Evolutionary conservation across 2,329 filamentous ascomycete species (phyloP).

Genomic region (Diplodia corticola): DNA sequence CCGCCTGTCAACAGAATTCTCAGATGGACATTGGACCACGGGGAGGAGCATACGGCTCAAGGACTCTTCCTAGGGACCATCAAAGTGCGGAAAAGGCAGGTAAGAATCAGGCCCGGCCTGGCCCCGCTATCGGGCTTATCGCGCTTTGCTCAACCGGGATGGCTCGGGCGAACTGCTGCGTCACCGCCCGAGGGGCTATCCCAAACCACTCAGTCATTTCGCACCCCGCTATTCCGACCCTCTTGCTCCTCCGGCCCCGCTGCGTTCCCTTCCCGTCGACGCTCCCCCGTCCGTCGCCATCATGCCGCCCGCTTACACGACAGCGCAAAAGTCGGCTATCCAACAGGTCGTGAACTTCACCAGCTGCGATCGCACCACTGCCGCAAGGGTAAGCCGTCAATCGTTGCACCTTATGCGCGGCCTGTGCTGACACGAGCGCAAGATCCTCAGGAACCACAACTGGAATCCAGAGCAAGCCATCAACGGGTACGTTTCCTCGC

Average conservation of each 20-base stretch:
- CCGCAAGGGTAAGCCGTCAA: slow-evolving; percentile 36
- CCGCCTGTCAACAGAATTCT: background rate
- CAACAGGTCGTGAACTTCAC: slow-evolving; percentile 48
- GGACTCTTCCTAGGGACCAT: background rate
- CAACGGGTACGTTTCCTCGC: slow-evolving; percentile 46
- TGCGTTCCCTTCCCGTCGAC: background rate
- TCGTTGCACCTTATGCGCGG: background rate
- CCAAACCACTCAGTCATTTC: slow-evolving; percentile 15
- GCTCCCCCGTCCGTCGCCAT: slow-evolving; percentile 24
- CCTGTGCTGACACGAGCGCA: slow-evolving; percentile 21
- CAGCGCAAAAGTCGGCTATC: slow-evolving; percentile 49
- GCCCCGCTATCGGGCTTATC: background rate
- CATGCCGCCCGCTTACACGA: slow-evolving; percentile 50
- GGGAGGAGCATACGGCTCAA: background rate
- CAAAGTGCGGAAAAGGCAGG: background rate
- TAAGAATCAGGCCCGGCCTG: background rate
- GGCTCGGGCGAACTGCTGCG: background rate
- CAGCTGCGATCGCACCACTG: slow-evolving; percentile 46
- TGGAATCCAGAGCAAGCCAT: slow-evolving; percentile 50
- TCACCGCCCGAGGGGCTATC: slow-evolving; percentile 21
- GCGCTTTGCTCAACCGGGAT: background rate
- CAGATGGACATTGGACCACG: background rate
- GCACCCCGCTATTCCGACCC: slow-evolving; percentile 8
- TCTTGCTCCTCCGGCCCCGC: slow-evolving; percentile 6
- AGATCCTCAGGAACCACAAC: slow-evolving; percentile 47